Conservation (phyloP, 371 early-diverging fungal genomes). For the Mucor piriformis region DNA sequence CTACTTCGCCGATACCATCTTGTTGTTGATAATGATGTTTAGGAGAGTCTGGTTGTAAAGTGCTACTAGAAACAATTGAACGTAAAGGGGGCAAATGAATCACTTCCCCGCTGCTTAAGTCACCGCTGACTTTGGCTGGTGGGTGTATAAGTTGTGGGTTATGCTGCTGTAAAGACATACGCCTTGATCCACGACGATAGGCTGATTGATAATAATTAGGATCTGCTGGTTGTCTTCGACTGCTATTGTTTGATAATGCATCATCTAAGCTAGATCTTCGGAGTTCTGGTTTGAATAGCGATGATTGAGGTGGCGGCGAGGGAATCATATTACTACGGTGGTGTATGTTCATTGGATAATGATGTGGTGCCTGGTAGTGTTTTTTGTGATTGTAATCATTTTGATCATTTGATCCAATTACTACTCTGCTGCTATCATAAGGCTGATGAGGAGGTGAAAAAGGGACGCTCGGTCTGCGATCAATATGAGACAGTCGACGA, state of each 20-base stretch:
- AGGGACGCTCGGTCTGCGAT: slow-evolving; percentile 14
- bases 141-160: neutral
- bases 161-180: slow-evolving; percentile 14
- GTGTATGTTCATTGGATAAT: neutral
- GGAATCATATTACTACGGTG: slow-evolving; percentile 14
- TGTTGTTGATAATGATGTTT: neutral
- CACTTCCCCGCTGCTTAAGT: neutral
- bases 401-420: neutral
- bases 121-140: neutral
- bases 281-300: slow-evolving; percentile 11
- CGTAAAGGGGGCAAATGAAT: slow-evolving; percentile 27
- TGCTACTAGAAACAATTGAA: slow-evolving; percentile 6
- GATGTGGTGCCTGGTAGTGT: neutral
- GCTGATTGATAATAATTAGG: neutral
- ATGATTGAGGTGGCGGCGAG: slow-evolving; percentile 21
- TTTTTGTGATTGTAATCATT: neutral
- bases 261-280: slow-evolving; percentile 17
- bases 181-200: slow-evolving; percentile 1
- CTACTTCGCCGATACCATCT: slow-evolving; percentile 20
- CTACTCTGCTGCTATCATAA: slow-evolving; percentile 13
- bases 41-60: neutral
- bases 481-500: neutral
- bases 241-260: neutral
- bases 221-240: slow-evolving; percentile 14
- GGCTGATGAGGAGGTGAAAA: slow-evolving; percentile 27